Evolutionary conservation across 805 yeast species (phyloP), one percentile per base, ranked within the genome.

Genomic region (Hanseniaspora valbyensis): DNA sequence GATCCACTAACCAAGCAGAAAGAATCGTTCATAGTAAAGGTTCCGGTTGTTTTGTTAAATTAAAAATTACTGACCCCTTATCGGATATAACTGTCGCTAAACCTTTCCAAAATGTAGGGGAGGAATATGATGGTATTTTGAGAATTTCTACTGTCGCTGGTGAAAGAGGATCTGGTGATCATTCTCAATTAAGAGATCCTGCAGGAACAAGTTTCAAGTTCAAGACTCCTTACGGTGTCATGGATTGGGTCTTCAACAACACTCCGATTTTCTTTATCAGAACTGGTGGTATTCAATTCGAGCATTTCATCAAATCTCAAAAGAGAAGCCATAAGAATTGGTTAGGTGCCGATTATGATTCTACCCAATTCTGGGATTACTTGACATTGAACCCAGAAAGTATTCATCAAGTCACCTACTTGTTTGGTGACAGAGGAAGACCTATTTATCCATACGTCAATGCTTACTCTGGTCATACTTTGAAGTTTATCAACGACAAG

Each of bases 221-320:
- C 33, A 49, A 49, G 19, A 49, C 52, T 83, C 94, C 34, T 83
- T 83, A 62, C 85, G 84, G 68, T 92, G 94, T 60, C 81, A 82
- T 69, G 67, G 95, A 84, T 68, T 78, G 82, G 70, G 95, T 84
- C 24, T 82, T 80, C 70, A 85, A 83, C 73, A 84, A 85, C 69
- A 84, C 92, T 26, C 95, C 95, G 12, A 75, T 85, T 52, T 85
- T 85, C 68, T 85, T 85, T 69, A 68, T 85, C 56, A 78, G 95
- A 69, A 94, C 86, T 65, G 88, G 90, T 49, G 64, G 61, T 36
- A 71, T 80, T 53, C 84, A 86, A 70, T 86, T 85, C 71, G 92
- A 94, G 43, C 85, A 80, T 61, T 84, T 85, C 62, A 85, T 85
- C 62, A 95, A 86, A 68, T 82, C 95, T 19, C 95, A 86, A 67